These are phyloP conservation scores for Papiliotrema flavescens DNA, from an alignment of 1,284 basidiomycete genomes.

Conservation along the genomic window DNA sequence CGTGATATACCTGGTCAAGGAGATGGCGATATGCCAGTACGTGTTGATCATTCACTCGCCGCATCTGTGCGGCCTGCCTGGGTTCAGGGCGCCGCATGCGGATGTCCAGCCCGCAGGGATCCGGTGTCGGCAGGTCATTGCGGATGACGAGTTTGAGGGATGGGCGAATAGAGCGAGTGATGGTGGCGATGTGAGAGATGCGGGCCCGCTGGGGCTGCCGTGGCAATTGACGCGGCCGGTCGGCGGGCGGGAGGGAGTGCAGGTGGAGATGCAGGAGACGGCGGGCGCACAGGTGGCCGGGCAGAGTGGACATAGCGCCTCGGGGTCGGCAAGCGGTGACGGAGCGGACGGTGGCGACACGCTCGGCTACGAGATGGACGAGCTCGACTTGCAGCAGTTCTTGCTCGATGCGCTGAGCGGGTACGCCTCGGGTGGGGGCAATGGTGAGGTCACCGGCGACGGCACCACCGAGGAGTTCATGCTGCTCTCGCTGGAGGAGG, in stretches of 20 bases:
- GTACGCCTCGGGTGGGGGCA: neutral
- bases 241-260: neutral
- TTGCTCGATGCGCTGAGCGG: neutral
- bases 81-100: conserved; percentile 67
- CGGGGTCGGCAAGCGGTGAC: neutral
- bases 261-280: neutral
- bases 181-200: neutral
- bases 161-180: conserved; percentile 2
- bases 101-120: conserved; percentile 37
- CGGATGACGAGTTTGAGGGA: conserved; percentile 34
- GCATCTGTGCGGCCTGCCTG: conserved; percentile 81
- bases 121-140: conserved; percentile 42
- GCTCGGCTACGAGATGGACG: neutral
- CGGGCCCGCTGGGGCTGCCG: neutral
- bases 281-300: neutral
- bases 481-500: conserved; percentile 3
- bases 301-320: neutral
- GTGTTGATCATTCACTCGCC: conserved; percentile 89
- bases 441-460: neutral
- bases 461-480: neutral
- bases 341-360: neutral
- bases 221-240: neutral
- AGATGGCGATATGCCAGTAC: conserved; percentile 82
- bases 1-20: conserved; percentile 79
- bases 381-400: neutral